Evolutionary conservation across 73 alveolate genomes (phyloP).

Genomic region (Diophrys appendiculata): DNA sequence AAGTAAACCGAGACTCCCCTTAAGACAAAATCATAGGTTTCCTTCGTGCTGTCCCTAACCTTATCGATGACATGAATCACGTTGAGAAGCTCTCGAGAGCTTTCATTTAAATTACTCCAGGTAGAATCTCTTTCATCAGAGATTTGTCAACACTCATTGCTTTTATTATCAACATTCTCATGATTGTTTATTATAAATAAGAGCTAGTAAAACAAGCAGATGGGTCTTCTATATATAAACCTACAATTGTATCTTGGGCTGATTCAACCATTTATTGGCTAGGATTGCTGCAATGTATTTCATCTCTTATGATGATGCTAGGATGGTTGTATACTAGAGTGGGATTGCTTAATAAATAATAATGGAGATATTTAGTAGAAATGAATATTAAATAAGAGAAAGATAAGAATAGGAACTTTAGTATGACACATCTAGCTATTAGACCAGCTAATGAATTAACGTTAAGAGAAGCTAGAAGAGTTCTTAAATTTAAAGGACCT

Average conservation of each 20-base stretch:
- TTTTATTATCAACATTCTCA: not conserved
- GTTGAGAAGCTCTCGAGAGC: conserved; percentile 70
- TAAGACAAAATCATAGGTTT: conserved; percentile 77
- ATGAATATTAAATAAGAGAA: conserved; percentile 12
- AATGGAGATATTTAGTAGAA: conserved; percentile 28
- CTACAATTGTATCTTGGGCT: not conserved
- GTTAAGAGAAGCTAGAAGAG: conserved; percentile 54
- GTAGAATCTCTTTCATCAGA: conserved; percentile 41
- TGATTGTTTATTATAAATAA: not conserved
- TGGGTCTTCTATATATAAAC: not conserved
- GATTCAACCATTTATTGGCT: not conserved
- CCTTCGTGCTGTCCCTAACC: conserved; percentile 75
- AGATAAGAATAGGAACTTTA: conserved; percentile 5
- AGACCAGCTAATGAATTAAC: conserved; percentile 39
- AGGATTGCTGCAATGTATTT: not conserved
- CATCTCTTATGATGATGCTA: not conserved
- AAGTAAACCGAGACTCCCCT: conserved; percentile 86
- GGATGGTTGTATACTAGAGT: not conserved
- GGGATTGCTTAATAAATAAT: not conserved
- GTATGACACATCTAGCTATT: not conserved
- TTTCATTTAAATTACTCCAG: conserved; percentile 44
- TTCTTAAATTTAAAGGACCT: conserved; percentile 50
- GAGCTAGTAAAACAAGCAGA: not conserved
- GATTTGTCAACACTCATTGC: conserved; percentile 19
- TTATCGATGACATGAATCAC: conserved; percentile 93